Base-by-base conservation (phyloP, 208 protist species). In the Wallacemonas collosoma region DNA sequence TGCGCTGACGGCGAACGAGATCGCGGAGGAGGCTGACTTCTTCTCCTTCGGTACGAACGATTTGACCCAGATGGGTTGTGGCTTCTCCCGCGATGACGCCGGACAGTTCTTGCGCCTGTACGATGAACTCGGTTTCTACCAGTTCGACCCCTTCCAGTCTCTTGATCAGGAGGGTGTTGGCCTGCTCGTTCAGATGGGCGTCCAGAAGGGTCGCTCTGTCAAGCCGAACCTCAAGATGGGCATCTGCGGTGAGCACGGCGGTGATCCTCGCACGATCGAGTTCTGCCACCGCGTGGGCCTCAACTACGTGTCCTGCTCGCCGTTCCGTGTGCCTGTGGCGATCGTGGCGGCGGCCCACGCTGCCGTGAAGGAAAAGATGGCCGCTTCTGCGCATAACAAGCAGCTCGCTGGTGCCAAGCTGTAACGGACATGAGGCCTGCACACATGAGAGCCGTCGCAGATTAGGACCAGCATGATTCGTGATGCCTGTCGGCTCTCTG, bases 31-130 rank as follows among this genome's bases (percentile, higher is more conserved):
- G 74, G 93, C 93, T 26, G 92, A 98, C 69, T 98, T 98, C 94
- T 98, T 98, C 79, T 98, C 95, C 41, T 98, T 98, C 79, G 97
- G 98, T 55, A 99, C 97, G 53, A 99, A 99, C 87, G 98, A 99
- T 71, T 85, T 99, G 53, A 98, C 97, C 55, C 97, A 99, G 85
- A 98, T 97, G 89, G 98, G 96, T 70, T 98, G 95, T 73, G 96
- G 96, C 71, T 98, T 98, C 83, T 98, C 97, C 8, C 92, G 98
- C 71, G 98, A 99, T 82, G 98, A 99, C 81, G 83, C 94, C 44
- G 93, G 81, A 36, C 83, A 86, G 55, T 99, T 99, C 93, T 81
- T 99, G 68, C 78, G 83, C 62, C 79, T 93, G 64, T 99, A 99
- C 78, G 72, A 92, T 73, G 83, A 98, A n/a, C 71, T 94, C 44